Conservation (phyloP, 2,329 filamentous ascomycete genomes). For the Monilinia fructigena region DNA sequence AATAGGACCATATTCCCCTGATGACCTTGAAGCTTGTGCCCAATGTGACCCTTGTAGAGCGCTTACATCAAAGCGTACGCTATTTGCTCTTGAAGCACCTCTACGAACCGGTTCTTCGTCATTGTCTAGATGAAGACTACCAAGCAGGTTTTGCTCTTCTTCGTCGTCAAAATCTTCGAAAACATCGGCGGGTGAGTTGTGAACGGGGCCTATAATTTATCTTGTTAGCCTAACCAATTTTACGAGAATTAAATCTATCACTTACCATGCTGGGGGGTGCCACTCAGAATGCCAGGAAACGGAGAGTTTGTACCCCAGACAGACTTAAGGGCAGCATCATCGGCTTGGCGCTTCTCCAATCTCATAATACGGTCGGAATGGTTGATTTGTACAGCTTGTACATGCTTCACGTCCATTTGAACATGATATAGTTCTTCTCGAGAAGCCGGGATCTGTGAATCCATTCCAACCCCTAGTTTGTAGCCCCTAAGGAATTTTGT, state of each 20-base stretch:
- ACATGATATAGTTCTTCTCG: slow-evolving; percentile 66
- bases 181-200: slow-evolving; percentile 75
- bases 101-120: slow-evolving; percentile 84
- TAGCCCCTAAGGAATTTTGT: slow-evolving; percentile 16
- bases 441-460: slow-evolving; percentile 58
- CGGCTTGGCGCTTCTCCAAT: slow-evolving; percentile 65
- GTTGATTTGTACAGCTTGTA: slow-evolving; percentile 61
- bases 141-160: slow-evolving; percentile 75
- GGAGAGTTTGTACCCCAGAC: slow-evolving; percentile 91
- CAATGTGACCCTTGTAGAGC: slow-evolving; percentile 85
- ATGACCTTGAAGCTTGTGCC: slow-evolving; percentile 78
- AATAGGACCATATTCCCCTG: slow-evolving; percentile 75
- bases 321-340: slow-evolving; percentile 71
- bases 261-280: slow-evolving; percentile 84
- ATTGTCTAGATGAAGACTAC: slow-evolving; percentile 78
- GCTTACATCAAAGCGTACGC: slow-evolving; percentile 95
- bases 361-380: slow-evolving; percentile 61
- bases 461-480: slow-evolving; percentile 52
- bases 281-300: slow-evolving; percentile 80
- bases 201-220: slow-evolving; percentile 64
- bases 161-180: slow-evolving; percentile 87
- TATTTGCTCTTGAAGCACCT: slow-evolving; percentile 90
- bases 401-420: slow-evolving; percentile 69
- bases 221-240: slow-evolving; percentile 29
- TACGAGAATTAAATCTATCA: slow-evolving; percentile 21